These are phyloP conservation scores for Moesziomyces sp. DNA, from an alignment of 1,284 basidiomycete species.

Conservation along the genomic window DNA sequence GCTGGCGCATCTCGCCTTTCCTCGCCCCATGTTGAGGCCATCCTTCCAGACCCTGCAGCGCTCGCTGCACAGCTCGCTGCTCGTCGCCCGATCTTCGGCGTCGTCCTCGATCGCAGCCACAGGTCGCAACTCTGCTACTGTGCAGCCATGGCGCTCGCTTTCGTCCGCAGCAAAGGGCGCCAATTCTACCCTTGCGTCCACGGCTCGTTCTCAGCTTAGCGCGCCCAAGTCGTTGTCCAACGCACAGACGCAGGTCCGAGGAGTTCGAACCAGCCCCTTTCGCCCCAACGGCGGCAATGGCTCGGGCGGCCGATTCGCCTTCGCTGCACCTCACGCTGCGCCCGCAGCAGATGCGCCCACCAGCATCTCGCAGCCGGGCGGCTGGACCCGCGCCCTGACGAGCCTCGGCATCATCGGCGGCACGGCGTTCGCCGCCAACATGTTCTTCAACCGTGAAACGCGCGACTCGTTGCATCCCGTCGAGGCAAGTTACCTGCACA, in stretches of 20 bases:
- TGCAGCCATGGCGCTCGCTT: constrained; percentile 32
- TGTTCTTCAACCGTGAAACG: constrained; percentile 66
- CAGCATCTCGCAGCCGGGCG: constrained; percentile 55
- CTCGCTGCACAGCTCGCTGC: constrained; percentile 42
- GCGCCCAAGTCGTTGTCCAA: constrained; percentile 18
- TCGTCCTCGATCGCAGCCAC: constrained; percentile 11
- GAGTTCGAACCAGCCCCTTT: constrained; percentile 47
- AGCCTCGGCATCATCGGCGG: constrained; percentile 63
- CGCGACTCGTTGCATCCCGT: constrained; percentile 54
- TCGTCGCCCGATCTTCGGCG: constrained; percentile 45
- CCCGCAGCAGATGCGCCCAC: constrained; percentile 51
- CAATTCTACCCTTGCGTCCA: constrained; percentile 11
- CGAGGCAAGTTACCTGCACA: constrained; percentile 74
- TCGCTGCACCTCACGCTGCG: constrained; percentile 53
- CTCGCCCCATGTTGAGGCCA: constrained; percentile 37
- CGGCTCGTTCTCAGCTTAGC: not conserved
- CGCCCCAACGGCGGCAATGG: constrained; percentile 30
- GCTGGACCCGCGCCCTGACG: constrained; percentile 58
- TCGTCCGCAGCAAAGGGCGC: constrained; percentile 10
- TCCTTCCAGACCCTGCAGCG: constrained; percentile 44
- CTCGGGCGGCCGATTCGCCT: constrained; percentile 33
- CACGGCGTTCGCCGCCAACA: constrained; percentile 62
- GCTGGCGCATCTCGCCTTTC: not conserved
- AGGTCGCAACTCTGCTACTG: constrained; percentile 16
- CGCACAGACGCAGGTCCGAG: constrained; percentile 43